Evolutionary conservation across 2,329 filamentous ascomycete species (phyloP).

Genomic region (Cytospora schulzeri): DNA sequence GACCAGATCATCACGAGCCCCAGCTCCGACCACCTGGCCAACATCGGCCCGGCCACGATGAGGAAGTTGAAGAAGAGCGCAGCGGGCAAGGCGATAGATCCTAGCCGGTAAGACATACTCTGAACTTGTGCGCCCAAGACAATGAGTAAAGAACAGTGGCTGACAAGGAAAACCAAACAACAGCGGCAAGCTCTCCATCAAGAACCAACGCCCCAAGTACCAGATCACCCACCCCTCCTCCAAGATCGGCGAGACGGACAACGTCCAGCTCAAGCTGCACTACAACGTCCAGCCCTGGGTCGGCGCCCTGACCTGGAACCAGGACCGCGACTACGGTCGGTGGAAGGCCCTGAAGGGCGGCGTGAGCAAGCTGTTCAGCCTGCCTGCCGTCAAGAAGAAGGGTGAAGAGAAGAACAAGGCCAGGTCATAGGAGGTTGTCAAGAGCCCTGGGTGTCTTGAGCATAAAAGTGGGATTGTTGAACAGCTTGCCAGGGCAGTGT

Average conservation of each 20-base stretch:
- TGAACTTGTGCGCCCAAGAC: background rate
- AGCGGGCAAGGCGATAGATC: slow-evolving; percentile 62
- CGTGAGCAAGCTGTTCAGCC: slow-evolving; percentile 62
- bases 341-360: slow-evolving; percentile 70
- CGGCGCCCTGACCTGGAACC: slow-evolving; percentile 81
- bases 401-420: slow-evolving; percentile 37
- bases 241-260: slow-evolving; percentile 70
- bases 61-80: slow-evolving; percentile 64
- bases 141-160: background rate
- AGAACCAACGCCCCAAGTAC: slow-evolving; percentile 92
- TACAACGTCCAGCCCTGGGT: slow-evolving; percentile 99
- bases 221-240: slow-evolving; percentile 90
- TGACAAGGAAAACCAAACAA: slow-evolving; percentile 18
- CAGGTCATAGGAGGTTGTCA: background rate
- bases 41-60: slow-evolving; percentile 60
- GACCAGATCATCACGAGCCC: slow-evolving; percentile 86
- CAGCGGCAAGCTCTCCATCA: slow-evolving; percentile 74
- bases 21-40: slow-evolving; percentile 63
- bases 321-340: slow-evolving; percentile 53
- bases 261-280: slow-evolving; percentile 79
- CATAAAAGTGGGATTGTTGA: too few relatives aligned
- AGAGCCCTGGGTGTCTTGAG: too few relatives aligned
- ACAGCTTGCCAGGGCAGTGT: background rate
- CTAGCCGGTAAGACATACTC: slow-evolving; percentile 48
- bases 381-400: slow-evolving; percentile 69